Conservation (phyloP, 1,284 basidiomycete species). For the Ganoderma sinense region DNA sequence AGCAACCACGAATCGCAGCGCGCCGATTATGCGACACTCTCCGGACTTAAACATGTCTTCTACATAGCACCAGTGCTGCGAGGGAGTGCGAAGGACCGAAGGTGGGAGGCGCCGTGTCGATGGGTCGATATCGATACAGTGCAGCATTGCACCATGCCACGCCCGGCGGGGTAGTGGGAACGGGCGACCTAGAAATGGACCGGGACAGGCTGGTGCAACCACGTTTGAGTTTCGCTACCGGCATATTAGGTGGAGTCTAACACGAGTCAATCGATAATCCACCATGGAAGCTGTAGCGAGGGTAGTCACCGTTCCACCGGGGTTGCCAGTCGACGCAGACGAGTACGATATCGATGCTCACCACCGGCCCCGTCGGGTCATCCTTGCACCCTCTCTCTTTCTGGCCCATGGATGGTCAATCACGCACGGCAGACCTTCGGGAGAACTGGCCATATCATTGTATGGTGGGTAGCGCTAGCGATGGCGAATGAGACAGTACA, state of each 20-base stretch:
- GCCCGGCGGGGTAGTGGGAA: conserved; percentile 16
- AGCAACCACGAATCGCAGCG: background rate
- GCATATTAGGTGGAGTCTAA: conserved; percentile 7
- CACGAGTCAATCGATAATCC: conserved; percentile 11
- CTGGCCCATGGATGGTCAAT: background rate
- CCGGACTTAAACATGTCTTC: too few species aligned
- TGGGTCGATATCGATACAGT: background rate
- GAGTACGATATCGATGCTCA: conserved; percentile 5
- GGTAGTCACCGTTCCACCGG: background rate
- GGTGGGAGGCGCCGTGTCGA: background rate
- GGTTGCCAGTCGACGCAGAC: background rate
- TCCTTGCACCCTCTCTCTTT: background rate
- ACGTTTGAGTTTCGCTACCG: background rate
- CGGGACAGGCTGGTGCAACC: background rate
- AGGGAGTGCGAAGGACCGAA: background rate
- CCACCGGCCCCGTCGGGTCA: background rate
- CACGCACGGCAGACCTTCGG: background rate
- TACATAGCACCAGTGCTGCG: too few species aligned
- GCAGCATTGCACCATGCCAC: background rate
- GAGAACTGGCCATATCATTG: background rate
- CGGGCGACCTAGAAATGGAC: background rate
- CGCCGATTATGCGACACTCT: background rate
- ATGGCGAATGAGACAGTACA: conserved; percentile 5
- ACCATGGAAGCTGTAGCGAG: conserved; percentile 8
- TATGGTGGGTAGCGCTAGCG: background rate